Conservation (phyloP, 78 protist species). For the slime mould (Dictyostelium discoideum) region dicty_2.7 NC_007091.3:3981501-3982000, state of each 20-base stretch:
- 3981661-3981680: constrained; percentile 15
- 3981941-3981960: constrained; percentile 22
- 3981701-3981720: background rate
- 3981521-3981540: constrained; percentile 16
- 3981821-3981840: constrained; percentile 1
- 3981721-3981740: background rate
- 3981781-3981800: constrained; percentile 1
- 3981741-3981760: background rate
- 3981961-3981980: background rate
- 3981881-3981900: background rate
- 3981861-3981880: background rate
- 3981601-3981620: background rate
- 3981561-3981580: background rate
- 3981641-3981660: background rate
- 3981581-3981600: constrained; percentile 4
- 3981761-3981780: background rate
- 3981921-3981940: background rate
- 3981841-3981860: background rate
- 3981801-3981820: constrained; percentile 13
- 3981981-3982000: constrained; percentile 1
- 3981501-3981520: background rate
- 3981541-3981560: constrained; percentile 31
- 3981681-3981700: constrained; percentile 16
- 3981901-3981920: constrained; percentile 23
- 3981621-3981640: constrained; percentile 42